Percentiles rank a stretch among this genome's conserved stretches.
These are phyloP conservation scores for Acanthamoeba healyi DNA, from an alignment of 208 protist species.

Conservation along the genomic window DNA sequence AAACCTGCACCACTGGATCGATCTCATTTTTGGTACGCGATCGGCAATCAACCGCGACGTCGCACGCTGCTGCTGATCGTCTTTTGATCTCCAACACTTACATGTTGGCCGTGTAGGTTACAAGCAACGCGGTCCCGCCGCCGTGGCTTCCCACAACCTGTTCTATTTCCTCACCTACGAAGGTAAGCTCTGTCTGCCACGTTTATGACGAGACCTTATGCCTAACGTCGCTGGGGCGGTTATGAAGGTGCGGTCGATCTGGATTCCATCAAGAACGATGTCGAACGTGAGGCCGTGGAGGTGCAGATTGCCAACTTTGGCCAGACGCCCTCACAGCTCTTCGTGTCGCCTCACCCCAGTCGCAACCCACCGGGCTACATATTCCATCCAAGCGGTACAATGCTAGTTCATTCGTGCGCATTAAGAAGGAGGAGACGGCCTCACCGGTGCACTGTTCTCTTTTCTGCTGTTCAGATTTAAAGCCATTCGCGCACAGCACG, in stretches of 20 bases:
- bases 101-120: slow-evolving; percentile 88
- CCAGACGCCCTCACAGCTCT: slow-evolving; percentile 89
- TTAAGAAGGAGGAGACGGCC: too few species aligned
- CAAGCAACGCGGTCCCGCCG: slow-evolving; percentile 94
- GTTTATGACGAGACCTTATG: slow-evolving; percentile 88
- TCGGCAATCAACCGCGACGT: slow-evolving; percentile 84
- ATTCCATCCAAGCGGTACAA: slow-evolving; percentile 19
- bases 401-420: too few species aligned
- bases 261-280: slow-evolving; percentile 88
- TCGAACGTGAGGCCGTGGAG: slow-evolving; percentile 89
- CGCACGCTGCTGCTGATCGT: not conserved
- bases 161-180: slow-evolving; percentile 96
- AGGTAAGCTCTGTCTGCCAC: slow-evolving; percentile 68
- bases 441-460: too few species aligned
- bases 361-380: not conserved
- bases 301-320: slow-evolving; percentile 97
- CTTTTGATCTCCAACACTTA: slow-evolving; percentile 92
- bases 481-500: slow-evolving; percentile 6
- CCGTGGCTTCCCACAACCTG: slow-evolving; percentile 95
- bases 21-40: slow-evolving; percentile 91
- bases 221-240: too few species aligned
- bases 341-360: slow-evolving; percentile 82
- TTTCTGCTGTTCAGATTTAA: too few species aligned
- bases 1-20: slow-evolving; percentile 96
- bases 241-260: slow-evolving; percentile 90